phyloP scores from a whole-genome alignment of 78 protist species.

The Tieghemostelium lacteum region DNA sequence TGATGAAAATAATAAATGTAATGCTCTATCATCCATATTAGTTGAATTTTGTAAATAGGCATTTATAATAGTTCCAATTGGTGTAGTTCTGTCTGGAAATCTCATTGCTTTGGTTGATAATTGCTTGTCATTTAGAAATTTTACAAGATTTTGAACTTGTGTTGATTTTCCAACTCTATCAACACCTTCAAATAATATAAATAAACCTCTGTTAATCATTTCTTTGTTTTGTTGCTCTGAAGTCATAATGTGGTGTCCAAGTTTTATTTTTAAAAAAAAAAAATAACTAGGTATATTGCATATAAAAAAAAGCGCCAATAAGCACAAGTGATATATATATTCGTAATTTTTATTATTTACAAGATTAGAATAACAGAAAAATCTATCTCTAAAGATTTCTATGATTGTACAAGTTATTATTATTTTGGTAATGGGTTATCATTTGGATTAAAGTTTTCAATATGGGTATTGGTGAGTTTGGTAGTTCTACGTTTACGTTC shows the following conservation, averaged over 20 bases:
- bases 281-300: too few species aligned
- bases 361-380: too few species aligned
- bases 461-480: constrained; percentile 60
- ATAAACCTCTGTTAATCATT: constrained; percentile 84
- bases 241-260: too few species aligned
- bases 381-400: too few species aligned
- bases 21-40: constrained; percentile 87
- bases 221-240: too few species aligned
- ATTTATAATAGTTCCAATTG: constrained; percentile 87
- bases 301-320: too few species aligned
- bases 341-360: too few species aligned
- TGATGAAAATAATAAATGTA: constrained; percentile 92
- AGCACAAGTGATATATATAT: too few species aligned
- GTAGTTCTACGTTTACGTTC: constrained; percentile 64
- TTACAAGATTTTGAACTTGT: constrained; percentile 56
- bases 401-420: too few species aligned
- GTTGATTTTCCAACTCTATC: constrained; percentile 93
- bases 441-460: constrained; percentile 70
- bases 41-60: constrained; percentile 76
- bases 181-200: constrained; percentile 91
- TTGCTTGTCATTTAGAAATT: background rate
- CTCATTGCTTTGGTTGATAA: constrained; percentile 16
- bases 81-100: constrained; percentile 88
- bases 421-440: background rate
- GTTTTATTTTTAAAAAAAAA: too few species aligned